These are phyloP conservation scores for Aspergillus carlsbadensis DNA, from an alignment of 495 filamentous ascomycete species.

Conservation along the genomic window DNA sequence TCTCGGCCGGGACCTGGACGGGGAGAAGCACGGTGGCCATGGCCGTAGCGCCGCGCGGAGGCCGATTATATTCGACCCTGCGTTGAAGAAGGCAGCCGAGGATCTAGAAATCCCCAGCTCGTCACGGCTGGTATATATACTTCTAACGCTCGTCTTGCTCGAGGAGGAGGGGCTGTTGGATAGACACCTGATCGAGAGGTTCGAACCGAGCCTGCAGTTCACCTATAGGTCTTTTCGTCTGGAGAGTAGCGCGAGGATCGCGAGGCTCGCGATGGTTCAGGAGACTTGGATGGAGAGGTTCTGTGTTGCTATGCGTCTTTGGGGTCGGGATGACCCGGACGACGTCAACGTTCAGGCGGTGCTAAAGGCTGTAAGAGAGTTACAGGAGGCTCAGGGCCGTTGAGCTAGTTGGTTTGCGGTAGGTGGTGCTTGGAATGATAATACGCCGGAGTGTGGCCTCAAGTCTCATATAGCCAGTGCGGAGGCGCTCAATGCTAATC, in stretches of 20 bases:
- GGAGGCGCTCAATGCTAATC: too few species aligned
- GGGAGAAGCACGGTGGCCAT: background rate
- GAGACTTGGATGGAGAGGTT: background rate
- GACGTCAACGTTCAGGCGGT: background rate
- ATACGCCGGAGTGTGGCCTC: too few species aligned
- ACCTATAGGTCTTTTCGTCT: background rate
- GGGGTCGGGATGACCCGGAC: background rate
- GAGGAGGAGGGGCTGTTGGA: background rate
- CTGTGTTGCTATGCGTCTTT: background rate
- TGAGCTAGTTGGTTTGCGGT: too few species aligned
- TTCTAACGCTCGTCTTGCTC: background rate
- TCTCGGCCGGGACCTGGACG: background rate
- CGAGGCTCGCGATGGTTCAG: background rate
- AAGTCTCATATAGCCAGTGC: too few species aligned
- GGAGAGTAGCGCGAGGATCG: background rate
- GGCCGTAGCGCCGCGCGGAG: background rate
- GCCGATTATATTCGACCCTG: background rate
- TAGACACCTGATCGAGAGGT: background rate
- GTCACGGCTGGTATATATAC: background rate
- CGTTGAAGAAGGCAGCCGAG: background rate
- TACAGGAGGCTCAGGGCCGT: too few species aligned
- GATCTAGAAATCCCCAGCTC: background rate
- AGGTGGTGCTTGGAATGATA: too few species aligned
- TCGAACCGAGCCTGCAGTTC: background rate
- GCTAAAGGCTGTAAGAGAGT: background rate